A percentile compares a stretch with the other conserved stretches of the same genome.
Evolutionary conservation across 305 asterid species (phyloP).

Genomic region (Fraxinus dipetala): DNA sequence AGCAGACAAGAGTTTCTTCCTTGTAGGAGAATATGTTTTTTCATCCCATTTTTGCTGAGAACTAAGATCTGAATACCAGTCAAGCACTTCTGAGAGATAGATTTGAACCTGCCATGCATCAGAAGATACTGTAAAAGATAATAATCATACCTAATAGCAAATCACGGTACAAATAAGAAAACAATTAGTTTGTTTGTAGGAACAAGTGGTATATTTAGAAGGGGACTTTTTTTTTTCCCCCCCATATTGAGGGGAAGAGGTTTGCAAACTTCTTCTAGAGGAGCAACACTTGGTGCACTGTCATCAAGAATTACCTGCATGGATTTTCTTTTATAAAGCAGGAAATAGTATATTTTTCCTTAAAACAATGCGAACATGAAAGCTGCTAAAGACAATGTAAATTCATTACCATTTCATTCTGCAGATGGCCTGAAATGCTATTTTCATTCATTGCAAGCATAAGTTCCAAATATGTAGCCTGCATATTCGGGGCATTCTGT

Average conservation of each 20-base stretch:
- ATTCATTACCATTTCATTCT: conserved; percentile 91
- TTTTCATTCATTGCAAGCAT: conserved; percentile 91
- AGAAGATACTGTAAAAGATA: conserved; percentile 17
- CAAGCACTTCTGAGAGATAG: conserved; percentile 93
- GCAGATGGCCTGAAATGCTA: conserved; percentile 84
- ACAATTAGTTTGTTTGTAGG: conserved; percentile 12
- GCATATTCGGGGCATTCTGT: conserved; percentile 95
- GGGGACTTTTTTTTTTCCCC: background rate
- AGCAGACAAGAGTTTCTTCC: conserved; percentile 89
- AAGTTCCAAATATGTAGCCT: conserved; percentile 88
- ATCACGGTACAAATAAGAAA: background rate
- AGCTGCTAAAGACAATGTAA: conserved; percentile 21
- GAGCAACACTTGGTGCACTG: conserved; percentile 11
- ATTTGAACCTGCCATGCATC: conserved; percentile 73
- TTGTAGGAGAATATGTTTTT: conserved; percentile 69
- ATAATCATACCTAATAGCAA: conserved; percentile 6
- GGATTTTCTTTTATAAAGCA: background rate
- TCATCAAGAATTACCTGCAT: background rate
- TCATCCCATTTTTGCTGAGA: conserved; percentile 92
- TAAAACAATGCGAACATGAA: conserved; percentile 11
- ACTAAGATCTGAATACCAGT: conserved; percentile 72
- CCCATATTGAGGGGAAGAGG: conserved; percentile 5
- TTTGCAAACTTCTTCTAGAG: conserved; percentile 6
- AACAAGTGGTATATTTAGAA: conserved; percentile 10
- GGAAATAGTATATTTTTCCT: background rate